Percentiles rank a stretch among this genome's conserved stretches.
Evolutionary conservation across 768 basidiomycete species (phyloP).

Genomic region (Lentinula boryana): DNA sequence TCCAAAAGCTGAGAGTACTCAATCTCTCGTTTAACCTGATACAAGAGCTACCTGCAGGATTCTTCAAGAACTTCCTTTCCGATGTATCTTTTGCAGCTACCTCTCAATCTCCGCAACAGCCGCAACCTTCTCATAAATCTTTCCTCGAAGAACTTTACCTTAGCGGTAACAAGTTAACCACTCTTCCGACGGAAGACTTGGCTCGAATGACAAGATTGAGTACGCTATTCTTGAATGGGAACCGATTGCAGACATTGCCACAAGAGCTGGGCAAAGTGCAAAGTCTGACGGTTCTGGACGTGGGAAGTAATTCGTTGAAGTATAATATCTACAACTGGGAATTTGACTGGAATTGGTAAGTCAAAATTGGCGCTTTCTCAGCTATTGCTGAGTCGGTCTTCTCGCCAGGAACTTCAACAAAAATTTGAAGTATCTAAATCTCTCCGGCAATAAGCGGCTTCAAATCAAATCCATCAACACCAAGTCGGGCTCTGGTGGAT

Average conservation of each 20-base stretch:
- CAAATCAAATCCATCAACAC: slow-evolving; percentile 80
- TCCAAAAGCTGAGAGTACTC: slow-evolving; percentile 73
- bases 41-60: slow-evolving; percentile 70
- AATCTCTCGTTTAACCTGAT: slow-evolving; percentile 96
- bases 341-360: slow-evolving; percentile 99
- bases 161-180: slow-evolving; percentile 91
- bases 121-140: slow-evolving; percentile 12
- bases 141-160: slow-evolving; percentile 84
- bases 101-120: background rate
- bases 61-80: slow-evolving; percentile 56
- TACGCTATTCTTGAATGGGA: slow-evolving; percentile 87
- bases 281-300: slow-evolving; percentile 78
- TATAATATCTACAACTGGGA: slow-evolving; percentile 99
- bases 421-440: slow-evolving; percentile 87
- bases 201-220: slow-evolving; percentile 60
- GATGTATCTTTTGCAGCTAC: background rate
- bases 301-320: slow-evolving; percentile 88
- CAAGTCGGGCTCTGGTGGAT: slow-evolving; percentile 22
- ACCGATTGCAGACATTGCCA: slow-evolving; percentile 87
- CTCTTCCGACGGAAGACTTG: slow-evolving; percentile 85
- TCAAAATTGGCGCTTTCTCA: background rate
- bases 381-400: background rate
- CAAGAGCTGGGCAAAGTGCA: slow-evolving; percentile 83
- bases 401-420: slow-evolving; percentile 88
- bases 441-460: slow-evolving; percentile 94